phyloP scores from a whole-genome alignment of 352 stramenopile genomes.

The Phytopythium cucurbitacearum region DNA sequence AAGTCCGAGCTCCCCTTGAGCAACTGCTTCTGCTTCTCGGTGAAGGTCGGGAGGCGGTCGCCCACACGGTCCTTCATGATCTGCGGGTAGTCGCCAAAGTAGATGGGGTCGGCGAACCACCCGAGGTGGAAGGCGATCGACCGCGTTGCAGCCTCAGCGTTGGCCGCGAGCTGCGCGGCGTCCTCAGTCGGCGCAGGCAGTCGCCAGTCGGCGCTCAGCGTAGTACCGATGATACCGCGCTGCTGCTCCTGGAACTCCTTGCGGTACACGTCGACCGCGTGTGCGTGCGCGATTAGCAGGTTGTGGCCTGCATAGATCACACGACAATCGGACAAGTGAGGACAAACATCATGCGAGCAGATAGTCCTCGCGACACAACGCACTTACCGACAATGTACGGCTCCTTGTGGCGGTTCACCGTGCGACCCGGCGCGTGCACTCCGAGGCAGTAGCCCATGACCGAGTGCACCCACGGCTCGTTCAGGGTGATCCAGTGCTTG shows the following conservation, averaged over 20 bases:
- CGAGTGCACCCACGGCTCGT: constrained; percentile 85
- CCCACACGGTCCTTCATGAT: constrained; percentile 84
- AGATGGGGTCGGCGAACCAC: constrained; percentile 91
- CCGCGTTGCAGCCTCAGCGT: constrained; percentile 59
- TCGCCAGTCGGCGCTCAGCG: constrained; percentile 86
- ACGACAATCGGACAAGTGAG: not conserved
- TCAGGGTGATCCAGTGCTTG: constrained; percentile 92
- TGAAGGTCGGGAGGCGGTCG: constrained; percentile 86
- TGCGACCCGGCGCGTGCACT: constrained; percentile 69
- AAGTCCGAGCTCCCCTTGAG: constrained; percentile 88
- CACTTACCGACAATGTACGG: constrained; percentile 53
- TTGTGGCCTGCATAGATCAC: constrained; percentile 51
- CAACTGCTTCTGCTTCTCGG: constrained; percentile 66
- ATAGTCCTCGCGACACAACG: not conserved
- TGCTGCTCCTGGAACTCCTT: constrained; percentile 66
- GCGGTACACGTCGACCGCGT: constrained; percentile 79
- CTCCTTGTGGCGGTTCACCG: constrained; percentile 44
- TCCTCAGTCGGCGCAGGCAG: constrained; percentile 53
- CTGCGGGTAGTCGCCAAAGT: constrained; percentile 89
- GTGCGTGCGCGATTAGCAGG: constrained; percentile 83
- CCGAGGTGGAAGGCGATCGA: constrained; percentile 82
- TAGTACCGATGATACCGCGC: constrained; percentile 84
- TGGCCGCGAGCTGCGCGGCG: constrained; percentile 41
- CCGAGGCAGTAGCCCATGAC: constrained; percentile 84
- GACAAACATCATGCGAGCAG: not conserved